Evolutionary conservation across 352 stramenopile genomes (phyloP).

Genomic region (Phytopythium mirpurense): DNA sequence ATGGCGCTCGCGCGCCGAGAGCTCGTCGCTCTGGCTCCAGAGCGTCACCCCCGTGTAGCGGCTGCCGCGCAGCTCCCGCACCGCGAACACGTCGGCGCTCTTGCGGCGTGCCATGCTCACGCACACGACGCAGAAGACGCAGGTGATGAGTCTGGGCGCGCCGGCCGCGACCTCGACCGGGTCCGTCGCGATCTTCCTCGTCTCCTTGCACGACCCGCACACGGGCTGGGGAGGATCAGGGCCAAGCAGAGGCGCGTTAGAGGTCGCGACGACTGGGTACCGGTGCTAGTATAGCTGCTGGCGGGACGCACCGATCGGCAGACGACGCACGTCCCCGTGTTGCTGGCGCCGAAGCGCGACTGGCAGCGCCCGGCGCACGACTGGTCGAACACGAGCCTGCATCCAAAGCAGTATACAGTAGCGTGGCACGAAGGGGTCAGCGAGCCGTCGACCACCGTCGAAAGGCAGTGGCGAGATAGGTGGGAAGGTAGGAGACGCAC

Average conservation of each 20-base stretch:
- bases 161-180: slow-evolving; percentile 10
- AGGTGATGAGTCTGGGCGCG: slow-evolving; percentile 18
- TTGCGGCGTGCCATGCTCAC: slow-evolving; percentile 29
- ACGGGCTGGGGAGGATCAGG: slow-evolving; percentile 15
- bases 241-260: background rate
- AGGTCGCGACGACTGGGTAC: no score
- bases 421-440: no score
- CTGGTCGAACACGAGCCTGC: slow-evolving; percentile 13
- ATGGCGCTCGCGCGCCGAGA: background rate
- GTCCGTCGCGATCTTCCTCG: slow-evolving; percentile 30
- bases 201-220: slow-evolving; percentile 32
- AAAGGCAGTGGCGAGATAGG: no score
- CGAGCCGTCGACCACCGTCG: no score
- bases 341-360: slow-evolving; percentile 16
- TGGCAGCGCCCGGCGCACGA: slow-evolving; percentile 32
- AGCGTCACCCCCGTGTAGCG: background rate
- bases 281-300: no score
- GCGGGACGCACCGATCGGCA: slow-evolving; percentile 22
- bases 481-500: slow-evolving; percentile 10
- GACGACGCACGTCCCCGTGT: slow-evolving; percentile 28
- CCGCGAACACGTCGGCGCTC: slow-evolving; percentile 22
- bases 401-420: no score
- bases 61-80: slow-evolving; percentile 10
- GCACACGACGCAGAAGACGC: slow-evolving; percentile 29
- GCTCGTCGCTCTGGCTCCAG: slow-evolving; percentile 6